Evolutionary conservation across 257 asterid genomes (phyloP).

Genomic region (Plantago ovata): DNA sequence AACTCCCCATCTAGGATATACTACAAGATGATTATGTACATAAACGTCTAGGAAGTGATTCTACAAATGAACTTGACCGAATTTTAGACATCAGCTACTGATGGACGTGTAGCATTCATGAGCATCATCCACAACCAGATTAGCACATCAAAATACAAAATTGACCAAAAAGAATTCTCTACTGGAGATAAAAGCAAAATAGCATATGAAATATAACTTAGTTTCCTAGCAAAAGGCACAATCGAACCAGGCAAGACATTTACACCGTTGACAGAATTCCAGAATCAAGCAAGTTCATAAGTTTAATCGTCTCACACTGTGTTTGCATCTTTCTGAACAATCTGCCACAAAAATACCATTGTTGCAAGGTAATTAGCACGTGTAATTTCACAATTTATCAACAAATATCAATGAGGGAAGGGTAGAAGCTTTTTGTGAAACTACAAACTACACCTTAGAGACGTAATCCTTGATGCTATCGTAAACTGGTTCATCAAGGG

Average conservation of each 20-base stretch:
- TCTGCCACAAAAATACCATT: constrained; percentile 40
- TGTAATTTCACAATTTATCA: no score
- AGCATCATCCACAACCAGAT: no score
- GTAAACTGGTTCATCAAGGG: constrained; percentile 51
- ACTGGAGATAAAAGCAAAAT: neutral
- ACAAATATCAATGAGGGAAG: no score
- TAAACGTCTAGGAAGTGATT: no score
- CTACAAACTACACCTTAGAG: constrained; percentile 58
- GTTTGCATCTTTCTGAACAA: constrained; percentile 57
- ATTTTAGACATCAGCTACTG: no score
- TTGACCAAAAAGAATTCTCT: no score
- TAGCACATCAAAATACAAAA: no score
- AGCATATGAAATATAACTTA: neutral
- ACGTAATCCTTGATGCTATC: constrained; percentile 56
- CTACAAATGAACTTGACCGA: no score
- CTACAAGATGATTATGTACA: no score
- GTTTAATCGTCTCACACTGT: constrained; percentile 37
- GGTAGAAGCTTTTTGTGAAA: no score
- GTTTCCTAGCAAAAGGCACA: constrained; percentile 14
- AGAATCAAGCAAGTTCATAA: constrained; percentile 1
- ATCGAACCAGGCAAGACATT: neutral
- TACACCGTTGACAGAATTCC: constrained; percentile 4
- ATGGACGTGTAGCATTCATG: no score
- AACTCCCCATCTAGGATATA: no score
- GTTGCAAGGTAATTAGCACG: neutral